Percentiles rank a stretch among this genome's conserved stretches.
Evolutionary conservation across 306 rosid genomes (phyloP).

Genomic region (Citrullus amarus): DNA sequence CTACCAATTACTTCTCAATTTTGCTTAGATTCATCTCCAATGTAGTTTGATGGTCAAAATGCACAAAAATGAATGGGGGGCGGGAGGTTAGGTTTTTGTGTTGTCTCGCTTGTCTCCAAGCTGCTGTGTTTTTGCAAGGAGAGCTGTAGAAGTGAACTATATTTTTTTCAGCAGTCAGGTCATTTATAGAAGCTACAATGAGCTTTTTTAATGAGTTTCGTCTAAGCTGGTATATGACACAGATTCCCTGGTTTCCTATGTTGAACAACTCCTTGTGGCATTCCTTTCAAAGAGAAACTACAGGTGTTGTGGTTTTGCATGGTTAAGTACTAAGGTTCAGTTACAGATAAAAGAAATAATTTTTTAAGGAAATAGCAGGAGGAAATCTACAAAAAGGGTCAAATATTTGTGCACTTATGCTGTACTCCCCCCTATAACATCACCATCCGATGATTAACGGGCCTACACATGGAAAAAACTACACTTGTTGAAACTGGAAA

Average conservation of each 20-base stretch:
- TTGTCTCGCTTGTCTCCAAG: background rate
- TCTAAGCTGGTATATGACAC: background rate
- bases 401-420: background rate
- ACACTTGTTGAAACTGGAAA: background rate
- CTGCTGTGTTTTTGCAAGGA: background rate
- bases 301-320: background rate
- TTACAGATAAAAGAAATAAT: background rate
- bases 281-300: background rate
- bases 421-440: background rate
- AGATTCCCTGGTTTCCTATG: background rate
- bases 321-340: background rate
- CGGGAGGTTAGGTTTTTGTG: background rate
- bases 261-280: background rate
- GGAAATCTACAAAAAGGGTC: background rate
- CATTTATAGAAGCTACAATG: background rate
- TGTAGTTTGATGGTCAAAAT: background rate
- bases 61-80: background rate
- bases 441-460: background rate
- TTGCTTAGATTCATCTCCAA: background rate
- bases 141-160: background rate
- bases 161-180: background rate
- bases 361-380: background rate
- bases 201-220: background rate
- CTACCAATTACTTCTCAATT: background rate
- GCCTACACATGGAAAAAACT: background rate